A percentile compares a stretch with the other conserved stretches of the same genome.
Conservation (phyloP, 2,329 filamentous ascomycete genomes). For the Cryphonectria naterciae region DNA sequence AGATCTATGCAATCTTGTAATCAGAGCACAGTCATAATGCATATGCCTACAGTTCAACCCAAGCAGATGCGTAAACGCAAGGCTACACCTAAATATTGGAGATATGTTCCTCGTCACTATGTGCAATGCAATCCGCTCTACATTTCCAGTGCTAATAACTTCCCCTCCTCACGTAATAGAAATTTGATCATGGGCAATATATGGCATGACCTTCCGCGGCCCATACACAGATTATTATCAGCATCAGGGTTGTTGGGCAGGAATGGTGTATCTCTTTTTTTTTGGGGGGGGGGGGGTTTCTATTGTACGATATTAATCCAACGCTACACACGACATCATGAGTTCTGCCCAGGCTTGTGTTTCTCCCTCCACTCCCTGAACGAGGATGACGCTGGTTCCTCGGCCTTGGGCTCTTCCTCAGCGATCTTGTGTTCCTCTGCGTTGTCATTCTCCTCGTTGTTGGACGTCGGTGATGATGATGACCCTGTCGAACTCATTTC, state of each 20-base stretch:
- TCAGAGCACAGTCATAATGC: not conserved
- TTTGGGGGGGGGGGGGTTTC: not conserved
- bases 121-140: not conserved
- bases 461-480: not conserved
- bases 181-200: not conserved
- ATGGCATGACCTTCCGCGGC: not conserved
- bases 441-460: not conserved
- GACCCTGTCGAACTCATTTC: not conserved
- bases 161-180: not conserved
- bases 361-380: conserved; percentile 28
- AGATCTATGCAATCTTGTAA: not conserved
- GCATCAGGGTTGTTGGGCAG: not conserved
- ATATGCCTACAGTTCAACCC: not conserved
- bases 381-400: not conserved
- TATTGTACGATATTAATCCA: conserved; percentile 7
- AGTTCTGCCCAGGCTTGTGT: not conserved
- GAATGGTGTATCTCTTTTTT: not conserved
- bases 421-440: not conserved
- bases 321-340: not conserved
- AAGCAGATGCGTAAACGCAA: not conserved
- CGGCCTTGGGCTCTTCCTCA: not conserved
- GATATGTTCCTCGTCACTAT: not conserved
- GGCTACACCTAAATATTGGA: not conserved
- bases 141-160: not conserved
- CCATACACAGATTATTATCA: not conserved